These are phyloP conservation scores for Curvularia hawaiiensis DNA, from an alignment of 2,329 filamentous ascomycete genomes.

Conservation along the genomic window DNA sequence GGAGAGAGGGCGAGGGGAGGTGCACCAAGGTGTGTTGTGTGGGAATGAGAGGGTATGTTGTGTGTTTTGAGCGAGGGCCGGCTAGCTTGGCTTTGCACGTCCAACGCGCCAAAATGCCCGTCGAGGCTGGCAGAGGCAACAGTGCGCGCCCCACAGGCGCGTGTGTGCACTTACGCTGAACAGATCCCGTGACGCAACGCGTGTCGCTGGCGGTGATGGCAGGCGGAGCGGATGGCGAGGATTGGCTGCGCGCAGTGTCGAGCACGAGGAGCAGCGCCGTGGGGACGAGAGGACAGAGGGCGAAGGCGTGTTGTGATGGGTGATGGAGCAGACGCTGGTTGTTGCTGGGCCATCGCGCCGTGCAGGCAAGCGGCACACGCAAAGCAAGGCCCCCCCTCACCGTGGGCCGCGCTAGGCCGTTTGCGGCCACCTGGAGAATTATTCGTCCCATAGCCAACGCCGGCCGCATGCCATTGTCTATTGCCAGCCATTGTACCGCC, in stretches of 20 bases:
- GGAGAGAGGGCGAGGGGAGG: constrained; percentile 30
- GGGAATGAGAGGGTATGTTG: constrained; percentile 33
- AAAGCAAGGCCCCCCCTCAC: constrained; percentile 11
- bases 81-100: constrained; percentile 30
- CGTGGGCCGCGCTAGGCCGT: constrained; percentile 27
- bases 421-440: constrained; percentile 40
- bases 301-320: constrained; percentile 24
- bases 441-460: constrained; percentile 29
- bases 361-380: constrained; percentile 15
- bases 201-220: constrained; percentile 20
- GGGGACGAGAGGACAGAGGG: constrained; percentile 1
- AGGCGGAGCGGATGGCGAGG: constrained; percentile 3
- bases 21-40: constrained; percentile 46
- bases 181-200: constrained; percentile 29
- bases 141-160: constrained; percentile 43
- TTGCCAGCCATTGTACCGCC: constrained; percentile 32
- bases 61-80: constrained; percentile 45
- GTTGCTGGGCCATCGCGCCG: constrained; percentile 18
- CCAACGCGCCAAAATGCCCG: constrained; percentile 37
- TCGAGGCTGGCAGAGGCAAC: constrained; percentile 37
- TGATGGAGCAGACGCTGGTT: constrained; percentile 20
- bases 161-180: constrained; percentile 35
- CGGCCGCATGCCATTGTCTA: constrained; percentile 16
- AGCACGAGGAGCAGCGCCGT: constrained; percentile 22
- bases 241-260: neutral